Base-by-base conservation (phyloP, 1,284 basidiomycete species). In the Rugosomyces carneus region DNA sequence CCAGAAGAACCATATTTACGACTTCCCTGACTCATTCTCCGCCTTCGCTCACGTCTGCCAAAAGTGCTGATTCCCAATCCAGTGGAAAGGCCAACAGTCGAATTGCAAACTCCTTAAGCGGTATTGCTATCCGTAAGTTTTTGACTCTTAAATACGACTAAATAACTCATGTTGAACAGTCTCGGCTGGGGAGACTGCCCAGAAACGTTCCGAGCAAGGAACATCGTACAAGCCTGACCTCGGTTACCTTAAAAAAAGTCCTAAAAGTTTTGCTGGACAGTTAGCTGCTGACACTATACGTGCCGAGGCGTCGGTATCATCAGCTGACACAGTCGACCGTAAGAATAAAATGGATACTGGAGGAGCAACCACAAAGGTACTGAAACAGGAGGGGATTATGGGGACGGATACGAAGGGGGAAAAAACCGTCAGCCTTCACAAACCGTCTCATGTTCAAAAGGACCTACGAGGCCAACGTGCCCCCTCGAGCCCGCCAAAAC, bases 61-160 rank as follows among this genome's bases (percentile, higher is more conserved):
- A 32, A 40, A 4, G 10, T 9, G 5, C 20, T 27, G 19, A n/a
- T n/a, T n/a, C 16, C 13, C 5, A 36, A 18, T 6, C n/a, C 16
- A 15, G 3, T 36, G 35, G 3, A 37, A 37, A 11, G n/a, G 7
- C 10, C 3, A 20, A 19, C 16, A 20, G 18, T 15, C 18, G 36
- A 10, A 55, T 61, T 44, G 60, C 60, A n/a, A 58, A 50, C 37
- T 56, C 46, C 44, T 63, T 64, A 53, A 66, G 62, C 10, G 59
- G 62, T 40, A 61, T 72, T 44, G 31, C 42, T 26, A 70, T 71
- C 49, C 58, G 70, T 70, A 57, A 37, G 61, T 57, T 29, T 18
- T 37, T 37, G 35, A 6, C 31, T 19, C 32, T 9, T 20, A 40
- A 9, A 26, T 15, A 11, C 18, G 1, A 45, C 34, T 21, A 40